These are phyloP conservation scores for Aureobasidium sp. DNA, from an alignment of 2,329 filamentous ascomycete genomes.

Conservation along the genomic window DNA sequence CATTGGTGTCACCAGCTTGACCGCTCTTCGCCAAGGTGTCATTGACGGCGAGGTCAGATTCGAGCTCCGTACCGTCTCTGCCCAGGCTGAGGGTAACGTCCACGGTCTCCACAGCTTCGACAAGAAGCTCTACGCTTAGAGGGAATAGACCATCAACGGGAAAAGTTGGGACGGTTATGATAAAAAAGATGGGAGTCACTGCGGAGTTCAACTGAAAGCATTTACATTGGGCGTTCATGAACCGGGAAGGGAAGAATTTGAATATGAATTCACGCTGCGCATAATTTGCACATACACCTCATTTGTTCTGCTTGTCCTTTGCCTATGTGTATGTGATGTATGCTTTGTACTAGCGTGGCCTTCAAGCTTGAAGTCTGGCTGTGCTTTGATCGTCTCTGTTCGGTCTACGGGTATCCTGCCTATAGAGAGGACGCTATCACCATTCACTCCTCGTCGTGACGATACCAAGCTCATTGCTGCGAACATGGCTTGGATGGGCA, in stretches of 20 bases:
- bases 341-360: too few species aligned
- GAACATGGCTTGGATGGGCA: too few species aligned
- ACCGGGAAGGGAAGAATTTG: slow-evolving; percentile 1
- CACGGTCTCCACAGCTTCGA: slow-evolving; percentile 96
- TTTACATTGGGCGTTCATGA: slow-evolving; percentile 12
- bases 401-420: neutral
- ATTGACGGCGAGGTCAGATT: slow-evolving; percentile 72
- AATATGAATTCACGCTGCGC: slow-evolving; percentile 10
- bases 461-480: neutral
- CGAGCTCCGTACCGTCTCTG: slow-evolving; percentile 87
- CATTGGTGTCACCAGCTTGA: slow-evolving; percentile 74
- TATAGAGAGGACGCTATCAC: neutral
- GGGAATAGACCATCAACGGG: neutral
- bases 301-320: neutral
- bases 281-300: slow-evolving; percentile 3
- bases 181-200: slow-evolving; percentile 8
- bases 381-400: neutral
- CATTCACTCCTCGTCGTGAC: neutral
- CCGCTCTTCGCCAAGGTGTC: slow-evolving; percentile 68
- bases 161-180: slow-evolving; percentile 2
- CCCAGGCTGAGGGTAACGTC: slow-evolving; percentile 92
- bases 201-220: slow-evolving; percentile 12
- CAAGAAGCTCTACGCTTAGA: slow-evolving; percentile 94
- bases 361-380: neutral
- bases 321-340: neutral